phyloP scores from a whole-genome alignment of 1,139 yeast genomes.

The Diutina scorzettiae region DNA sequence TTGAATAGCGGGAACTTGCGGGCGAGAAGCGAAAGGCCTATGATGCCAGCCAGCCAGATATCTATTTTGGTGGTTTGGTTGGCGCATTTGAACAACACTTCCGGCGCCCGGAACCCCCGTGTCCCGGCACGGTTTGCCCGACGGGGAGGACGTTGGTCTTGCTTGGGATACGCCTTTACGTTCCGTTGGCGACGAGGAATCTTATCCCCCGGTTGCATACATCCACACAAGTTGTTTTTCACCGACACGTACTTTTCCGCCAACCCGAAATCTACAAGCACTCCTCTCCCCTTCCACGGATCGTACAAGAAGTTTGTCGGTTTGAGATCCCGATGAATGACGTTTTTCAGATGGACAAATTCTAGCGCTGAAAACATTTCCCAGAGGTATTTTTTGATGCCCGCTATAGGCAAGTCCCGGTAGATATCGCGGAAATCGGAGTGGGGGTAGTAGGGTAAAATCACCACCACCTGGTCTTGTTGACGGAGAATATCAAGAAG shows the following conservation, averaged over 20 bases:
- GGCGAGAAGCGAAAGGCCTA: slow-evolving; percentile 58
- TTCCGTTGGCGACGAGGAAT: slow-evolving; percentile 21
- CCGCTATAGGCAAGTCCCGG: slow-evolving; percentile 65
- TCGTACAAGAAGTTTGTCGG: slow-evolving; percentile 84
- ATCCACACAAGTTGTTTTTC: slow-evolving; percentile 19
- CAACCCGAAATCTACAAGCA: slow-evolving; percentile 83
- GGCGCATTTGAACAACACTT: slow-evolving; percentile 77
- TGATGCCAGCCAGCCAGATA: slow-evolving; percentile 89
- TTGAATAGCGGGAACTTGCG: slow-evolving; percentile 79
- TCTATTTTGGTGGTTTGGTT: slow-evolving; percentile 76
- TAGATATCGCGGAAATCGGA: slow-evolving; percentile 83
- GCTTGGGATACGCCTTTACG: slow-evolving; percentile 63
- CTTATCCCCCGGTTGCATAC: slow-evolving; percentile 9
- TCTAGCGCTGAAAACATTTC: slow-evolving; percentile 68
- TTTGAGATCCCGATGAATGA: slow-evolving; percentile 82
- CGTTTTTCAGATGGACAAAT: slow-evolving; percentile 63
- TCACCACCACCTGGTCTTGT: slow-evolving; percentile 88
- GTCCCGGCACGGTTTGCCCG: slow-evolving; percentile 98
- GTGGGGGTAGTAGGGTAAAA: slow-evolving; percentile 84
- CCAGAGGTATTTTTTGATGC: slow-evolving; percentile 69
- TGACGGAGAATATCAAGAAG: slow-evolving; percentile 74
- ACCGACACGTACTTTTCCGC: slow-evolving; percentile 43
- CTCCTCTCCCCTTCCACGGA: slow-evolving; percentile 65
- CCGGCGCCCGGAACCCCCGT: slow-evolving; percentile 93
- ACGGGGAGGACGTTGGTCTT: slow-evolving; percentile 76